phyloP scores from a whole-genome alignment of 768 basidiomycete species.

The Boletus subcaerulescens region DNA sequence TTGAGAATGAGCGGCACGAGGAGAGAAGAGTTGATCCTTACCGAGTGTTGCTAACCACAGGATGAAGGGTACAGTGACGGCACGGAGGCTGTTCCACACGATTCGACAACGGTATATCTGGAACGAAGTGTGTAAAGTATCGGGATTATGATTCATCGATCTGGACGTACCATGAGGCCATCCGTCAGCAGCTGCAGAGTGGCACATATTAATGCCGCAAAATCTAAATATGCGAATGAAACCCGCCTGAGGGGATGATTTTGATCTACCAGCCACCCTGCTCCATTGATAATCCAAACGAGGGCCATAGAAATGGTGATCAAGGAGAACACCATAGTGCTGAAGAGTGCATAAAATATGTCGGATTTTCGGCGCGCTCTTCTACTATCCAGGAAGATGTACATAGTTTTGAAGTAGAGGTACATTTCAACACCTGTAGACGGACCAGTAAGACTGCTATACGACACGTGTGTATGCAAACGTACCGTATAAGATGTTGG shows the following conservation, averaged over 20 bases:
- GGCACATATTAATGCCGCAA: background rate
- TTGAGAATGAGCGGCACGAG: background rate
- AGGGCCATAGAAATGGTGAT: background rate
- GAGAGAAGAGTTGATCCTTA: background rate
- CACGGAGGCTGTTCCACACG: conserved; percentile 25
- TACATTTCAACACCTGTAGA: conserved; percentile 10
- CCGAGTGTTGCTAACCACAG: conserved; percentile 14
- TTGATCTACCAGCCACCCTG: conserved; percentile 31
- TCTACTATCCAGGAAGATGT: background rate
- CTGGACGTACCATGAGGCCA: conserved; percentile 21
- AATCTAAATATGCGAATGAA: no score
- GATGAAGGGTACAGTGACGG: conserved; percentile 7
- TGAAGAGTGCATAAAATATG: conserved; percentile 17
- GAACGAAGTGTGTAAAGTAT: background rate
- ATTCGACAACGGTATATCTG: conserved; percentile 25
- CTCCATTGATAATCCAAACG: conserved; percentile 9
- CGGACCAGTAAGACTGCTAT: background rate
- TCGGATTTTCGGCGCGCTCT: background rate
- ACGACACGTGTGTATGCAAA: background rate
- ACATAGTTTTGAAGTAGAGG: conserved; percentile 19
- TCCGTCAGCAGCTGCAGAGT: conserved; percentile 32
- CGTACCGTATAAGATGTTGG: background rate
- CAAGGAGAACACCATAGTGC: background rate
- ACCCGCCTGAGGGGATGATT: conserved; percentile 15
- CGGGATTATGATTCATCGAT: no score